Evolutionary conservation across 768 basidiomycete species (phyloP).

Genomic region (Phanerochaete sordida): DNA sequence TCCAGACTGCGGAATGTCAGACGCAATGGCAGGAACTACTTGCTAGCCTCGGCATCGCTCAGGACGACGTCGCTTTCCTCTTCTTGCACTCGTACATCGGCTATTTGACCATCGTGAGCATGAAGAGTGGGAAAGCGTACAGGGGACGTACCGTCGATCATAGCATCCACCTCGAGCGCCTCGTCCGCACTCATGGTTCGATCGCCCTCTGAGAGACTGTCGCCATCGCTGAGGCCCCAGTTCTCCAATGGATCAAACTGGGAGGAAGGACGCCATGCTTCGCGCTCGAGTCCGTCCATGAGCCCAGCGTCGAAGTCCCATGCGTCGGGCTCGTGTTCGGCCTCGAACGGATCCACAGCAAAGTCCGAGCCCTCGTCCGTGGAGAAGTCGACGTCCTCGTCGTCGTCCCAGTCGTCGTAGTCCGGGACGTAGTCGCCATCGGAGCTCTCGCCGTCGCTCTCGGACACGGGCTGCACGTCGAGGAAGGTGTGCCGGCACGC

Average conservation of each 20-base stretch:
- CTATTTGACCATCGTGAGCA: neutral
- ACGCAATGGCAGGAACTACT: too few species aligned
- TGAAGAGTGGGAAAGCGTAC: neutral
- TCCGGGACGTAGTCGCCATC: slow-evolving; percentile 67
- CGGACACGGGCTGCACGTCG: slow-evolving; percentile 45
- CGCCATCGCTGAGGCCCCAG: neutral
- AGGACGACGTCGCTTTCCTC: neutral
- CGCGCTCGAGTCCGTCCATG: too few species aligned
- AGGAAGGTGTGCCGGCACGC: slow-evolving; percentile 61
- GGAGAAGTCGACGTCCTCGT: neutral
- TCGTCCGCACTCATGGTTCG: neutral
- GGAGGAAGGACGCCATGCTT: too few species aligned
- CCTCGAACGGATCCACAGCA: neutral
- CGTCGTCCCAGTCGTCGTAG: slow-evolving; percentile 31
- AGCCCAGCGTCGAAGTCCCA: too few species aligned
- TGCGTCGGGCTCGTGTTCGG: neutral
- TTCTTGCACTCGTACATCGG: neutral
- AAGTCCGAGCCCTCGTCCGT: neutral
- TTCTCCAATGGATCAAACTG: neutral
- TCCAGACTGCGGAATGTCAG: too few species aligned
- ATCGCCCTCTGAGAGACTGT: neutral
- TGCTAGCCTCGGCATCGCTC: too few species aligned
- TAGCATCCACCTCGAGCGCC: neutral
- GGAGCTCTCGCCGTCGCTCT: slow-evolving; percentile 61
- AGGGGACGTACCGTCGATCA: neutral